These are phyloP conservation scores for Cryphonectria parasitica DNA, from an alignment of 2,329 filamentous ascomycete species.

Conservation along the genomic window DNA sequence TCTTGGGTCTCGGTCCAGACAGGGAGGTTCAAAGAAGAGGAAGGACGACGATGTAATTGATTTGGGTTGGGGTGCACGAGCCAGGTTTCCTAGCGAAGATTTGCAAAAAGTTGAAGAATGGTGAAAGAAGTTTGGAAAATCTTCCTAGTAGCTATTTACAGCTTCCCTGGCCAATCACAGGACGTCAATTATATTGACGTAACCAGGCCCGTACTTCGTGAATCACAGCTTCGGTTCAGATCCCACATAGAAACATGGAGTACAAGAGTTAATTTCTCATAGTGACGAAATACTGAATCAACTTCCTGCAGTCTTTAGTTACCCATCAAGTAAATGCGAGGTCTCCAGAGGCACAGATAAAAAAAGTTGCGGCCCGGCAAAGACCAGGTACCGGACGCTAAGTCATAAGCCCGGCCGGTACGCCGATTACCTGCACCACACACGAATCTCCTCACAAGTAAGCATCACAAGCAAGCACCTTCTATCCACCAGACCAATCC, in stretches of 20 bases:
- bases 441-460: neutral
- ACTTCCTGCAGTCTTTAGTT: neutral
- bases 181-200: neutral
- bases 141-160: slow-evolving; percentile 22
- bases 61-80: neutral
- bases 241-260: neutral
- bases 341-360: neutral
- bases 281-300: neutral
- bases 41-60: neutral
- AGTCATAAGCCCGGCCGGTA: neutral
- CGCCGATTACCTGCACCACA: neutral
- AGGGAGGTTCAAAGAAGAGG: too few species aligned
- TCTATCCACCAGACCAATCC: neutral
- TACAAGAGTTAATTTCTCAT: neutral
- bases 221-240: neutral
- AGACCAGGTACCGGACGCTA: neutral
- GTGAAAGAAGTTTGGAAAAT: slow-evolving; percentile 12
- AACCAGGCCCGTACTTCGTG: neutral
- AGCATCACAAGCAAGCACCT: neutral
- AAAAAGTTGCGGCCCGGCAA: neutral
- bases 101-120: slow-evolving; percentile 17
- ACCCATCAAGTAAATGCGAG: neutral
- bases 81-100: slow-evolving; percentile 5
- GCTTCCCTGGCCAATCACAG: neutral
- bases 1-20: too few species aligned